These are phyloP conservation scores for Effrenium voratum DNA, from an alignment of 73 alveolate species.

Conservation along the genomic window DNA sequence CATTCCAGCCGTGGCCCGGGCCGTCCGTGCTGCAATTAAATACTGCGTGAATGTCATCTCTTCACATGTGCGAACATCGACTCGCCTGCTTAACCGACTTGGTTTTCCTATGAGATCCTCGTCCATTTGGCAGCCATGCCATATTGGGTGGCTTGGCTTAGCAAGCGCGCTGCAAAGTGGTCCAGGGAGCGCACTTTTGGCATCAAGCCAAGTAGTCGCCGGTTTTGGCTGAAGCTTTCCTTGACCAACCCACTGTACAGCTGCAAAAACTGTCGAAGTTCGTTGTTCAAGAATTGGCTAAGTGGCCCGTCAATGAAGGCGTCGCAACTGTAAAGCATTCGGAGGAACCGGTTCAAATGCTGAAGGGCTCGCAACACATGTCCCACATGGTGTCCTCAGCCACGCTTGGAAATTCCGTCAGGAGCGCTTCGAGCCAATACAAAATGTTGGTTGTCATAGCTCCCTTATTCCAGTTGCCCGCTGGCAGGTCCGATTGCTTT, in stretches of 20 bases:
- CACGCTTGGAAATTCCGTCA: background rate
- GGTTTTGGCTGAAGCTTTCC: background rate
- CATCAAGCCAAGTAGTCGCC: background rate
- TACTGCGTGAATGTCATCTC: background rate
- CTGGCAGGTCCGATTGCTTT: background rate
- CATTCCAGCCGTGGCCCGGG: background rate
- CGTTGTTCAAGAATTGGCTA: no score
- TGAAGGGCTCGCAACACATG: background rate
- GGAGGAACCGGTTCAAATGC: background rate
- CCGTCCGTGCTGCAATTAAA: background rate
- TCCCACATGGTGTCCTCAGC: background rate
- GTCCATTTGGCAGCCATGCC: background rate
- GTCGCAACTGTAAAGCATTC: background rate
- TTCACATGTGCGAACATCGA: background rate
- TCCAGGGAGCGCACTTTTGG: background rate
- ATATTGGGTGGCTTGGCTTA: background rate
- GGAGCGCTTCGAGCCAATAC: background rate
- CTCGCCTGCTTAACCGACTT: background rate
- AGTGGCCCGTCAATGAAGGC: background rate
- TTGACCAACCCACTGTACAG: background rate
- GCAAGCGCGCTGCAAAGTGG: background rate
- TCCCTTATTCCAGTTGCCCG: constrained; percentile 18
- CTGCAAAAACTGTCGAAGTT: background rate
- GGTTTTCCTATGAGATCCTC: background rate
- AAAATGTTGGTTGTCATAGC: background rate